These are phyloP conservation scores for Mycena crocata DNA, from an alignment of 768 basidiomycete species.

Conservation along the genomic window DNA sequence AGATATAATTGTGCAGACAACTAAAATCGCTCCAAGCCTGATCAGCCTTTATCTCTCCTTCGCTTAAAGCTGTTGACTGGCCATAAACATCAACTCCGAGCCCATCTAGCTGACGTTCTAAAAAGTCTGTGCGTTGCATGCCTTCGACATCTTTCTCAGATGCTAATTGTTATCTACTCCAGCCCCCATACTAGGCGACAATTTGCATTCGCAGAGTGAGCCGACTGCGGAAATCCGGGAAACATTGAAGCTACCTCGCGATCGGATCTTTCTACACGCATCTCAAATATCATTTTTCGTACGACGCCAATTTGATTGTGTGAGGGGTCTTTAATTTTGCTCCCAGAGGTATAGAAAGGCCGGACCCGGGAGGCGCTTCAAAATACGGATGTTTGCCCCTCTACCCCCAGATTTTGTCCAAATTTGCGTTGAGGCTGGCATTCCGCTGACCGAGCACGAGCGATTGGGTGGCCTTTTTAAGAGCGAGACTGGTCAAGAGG, in stretches of 20 bases:
- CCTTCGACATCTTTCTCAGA: slow-evolving; percentile 2
- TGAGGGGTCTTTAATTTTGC: slow-evolving; percentile 2
- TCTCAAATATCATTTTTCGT: slow-evolving; percentile 68
- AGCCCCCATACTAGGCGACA: slow-evolving; percentile 80
- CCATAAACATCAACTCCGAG: slow-evolving; percentile 77
- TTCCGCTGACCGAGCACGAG: slow-evolving; percentile 52
- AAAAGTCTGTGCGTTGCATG: slow-evolving; percentile 50
- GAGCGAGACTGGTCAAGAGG: slow-evolving; percentile 15
- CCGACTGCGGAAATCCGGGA: slow-evolving; percentile 40
- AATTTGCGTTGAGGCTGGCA: slow-evolving; percentile 59
- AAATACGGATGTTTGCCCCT: slow-evolving; percentile 67
- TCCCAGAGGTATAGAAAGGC: slow-evolving; percentile 60
- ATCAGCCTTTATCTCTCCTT: slow-evolving; percentile 66
- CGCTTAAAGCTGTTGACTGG: slow-evolving; percentile 69
- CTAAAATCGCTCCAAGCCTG: slow-evolving; percentile 43
- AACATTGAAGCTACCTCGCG: slow-evolving; percentile 48
- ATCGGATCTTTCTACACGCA: slow-evolving; percentile 72
- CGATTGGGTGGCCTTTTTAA: slow-evolving; percentile 57
- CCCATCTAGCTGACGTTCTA: slow-evolving; percentile 67
- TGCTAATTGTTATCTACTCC: slow-evolving; percentile 8
- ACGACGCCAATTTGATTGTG: slow-evolving; percentile 31
- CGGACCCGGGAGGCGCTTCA: slow-evolving; percentile 60
- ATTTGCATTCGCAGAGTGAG: slow-evolving; percentile 56
- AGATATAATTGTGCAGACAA: slow-evolving; percentile 16
- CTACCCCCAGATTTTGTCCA: slow-evolving; percentile 66